Base-by-base conservation (phyloP, 2,329 filamentous ascomycete genomes). In the Claviceps cyperi region DNA sequence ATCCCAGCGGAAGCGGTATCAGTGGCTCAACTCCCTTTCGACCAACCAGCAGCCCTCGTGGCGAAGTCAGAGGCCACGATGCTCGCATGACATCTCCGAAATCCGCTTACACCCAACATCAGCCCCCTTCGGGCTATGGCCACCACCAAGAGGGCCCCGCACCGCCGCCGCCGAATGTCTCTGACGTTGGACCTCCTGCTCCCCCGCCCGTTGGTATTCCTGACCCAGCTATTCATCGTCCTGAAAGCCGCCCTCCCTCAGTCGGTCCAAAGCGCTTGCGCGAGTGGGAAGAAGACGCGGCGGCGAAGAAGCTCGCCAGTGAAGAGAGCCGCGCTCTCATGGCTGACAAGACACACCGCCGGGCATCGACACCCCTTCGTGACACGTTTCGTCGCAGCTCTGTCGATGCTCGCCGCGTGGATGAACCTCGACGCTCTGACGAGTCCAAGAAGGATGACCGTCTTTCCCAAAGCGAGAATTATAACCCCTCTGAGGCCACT, bases 41-140 rank as follows among this genome's bases (percentile, higher is more conserved):
- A 35, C 61, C 64, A 51, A 78, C 82, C 32, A 81, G 81, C 59
- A 94, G 86, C 64, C 86, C 90, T 52, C 80, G 86, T n/a, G 80
- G 84, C 47, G 91, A 96, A 56, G 82, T 89, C 45, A 80, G 89
- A 35, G 76, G 92, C 55, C 78, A 91, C 56, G 90, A 95, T 56
- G 87, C 84, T 61, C 81, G 86, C 53, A 85, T 90, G 67, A 80
- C 86, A n/a, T 96, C 91, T n/a, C 90, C 90, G 52, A 90, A 89
- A 60, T 84, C 87, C 39, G 81, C 80, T 7, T 95, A 92, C 60
- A 82, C 84, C 5, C 86, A 90, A 59, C 86, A 86, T 54, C 85
- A 83, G 55, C 69, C 73, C 8, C 64, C 64, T 13, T 60, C 64
- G 15, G 61, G 67, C 11, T 59, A 65, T 46, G 94, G 84, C 57